Evolutionary conservation across 495 filamentous ascomycete species (phyloP).

Genomic region (Venustampulla echinocandica): DNA sequence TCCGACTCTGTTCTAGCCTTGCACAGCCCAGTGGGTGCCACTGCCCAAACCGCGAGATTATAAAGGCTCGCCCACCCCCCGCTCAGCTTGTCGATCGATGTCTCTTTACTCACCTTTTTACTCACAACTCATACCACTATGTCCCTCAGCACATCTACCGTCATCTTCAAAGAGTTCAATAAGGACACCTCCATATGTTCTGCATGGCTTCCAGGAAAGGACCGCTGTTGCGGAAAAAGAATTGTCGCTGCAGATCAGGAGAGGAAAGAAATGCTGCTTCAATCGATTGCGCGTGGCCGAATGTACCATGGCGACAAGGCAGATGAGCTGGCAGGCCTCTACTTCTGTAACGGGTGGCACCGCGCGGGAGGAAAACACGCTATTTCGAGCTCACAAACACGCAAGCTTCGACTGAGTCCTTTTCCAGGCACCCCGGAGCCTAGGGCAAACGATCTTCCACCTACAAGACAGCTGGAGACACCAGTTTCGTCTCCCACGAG

Average conservation of each 20-base stretch:
- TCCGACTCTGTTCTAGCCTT: not conserved
- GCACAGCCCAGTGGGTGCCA: not conserved
- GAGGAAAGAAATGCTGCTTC: not conserved
- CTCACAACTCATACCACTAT: not conserved
- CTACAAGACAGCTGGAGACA: not conserved
- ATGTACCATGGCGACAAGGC: not conserved
- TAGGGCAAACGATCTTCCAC: not conserved
- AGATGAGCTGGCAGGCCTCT: constrained; percentile 1
- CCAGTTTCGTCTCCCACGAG: not conserved
- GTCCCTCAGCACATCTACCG: not conserved
- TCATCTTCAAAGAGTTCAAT: constrained; percentile 1
- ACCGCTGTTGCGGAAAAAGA: not conserved
- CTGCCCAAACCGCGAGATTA: not conserved
- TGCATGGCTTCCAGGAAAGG: constrained; percentile 1
- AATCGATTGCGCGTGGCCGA: not conserved
- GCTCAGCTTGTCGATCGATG: not conserved
- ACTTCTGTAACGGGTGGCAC: constrained; percentile 2
- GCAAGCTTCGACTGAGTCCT: no score
- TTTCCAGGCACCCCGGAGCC: not conserved
- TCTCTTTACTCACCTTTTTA: constrained; percentile 3
- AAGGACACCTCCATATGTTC: not conserved
- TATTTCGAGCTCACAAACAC: not conserved
- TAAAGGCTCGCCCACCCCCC: constrained; percentile 1
- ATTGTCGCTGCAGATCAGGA: constrained; percentile 1
- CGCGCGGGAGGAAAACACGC: not conserved